These are phyloP conservation scores for Boletellus ananas DNA, from an alignment of 768 basidiomycete species.

Conservation along the genomic window DNA sequence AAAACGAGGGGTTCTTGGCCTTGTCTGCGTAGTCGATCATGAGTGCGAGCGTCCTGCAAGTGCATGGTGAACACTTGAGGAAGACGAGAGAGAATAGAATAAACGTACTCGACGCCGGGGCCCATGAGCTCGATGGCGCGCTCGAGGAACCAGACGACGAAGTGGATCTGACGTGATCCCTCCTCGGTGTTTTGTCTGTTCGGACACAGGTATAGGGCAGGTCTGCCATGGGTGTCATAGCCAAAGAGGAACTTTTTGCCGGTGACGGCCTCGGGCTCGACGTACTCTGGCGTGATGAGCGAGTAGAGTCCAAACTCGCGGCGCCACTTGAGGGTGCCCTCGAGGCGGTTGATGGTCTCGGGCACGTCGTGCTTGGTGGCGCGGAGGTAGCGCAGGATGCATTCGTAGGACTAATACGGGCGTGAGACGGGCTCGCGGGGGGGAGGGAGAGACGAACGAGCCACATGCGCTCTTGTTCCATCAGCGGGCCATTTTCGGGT, in stretches of 20 bases:
- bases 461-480: slow-evolving; percentile 75
- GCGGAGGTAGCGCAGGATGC: slow-evolving; percentile 71
- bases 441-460: slow-evolving; percentile 40
- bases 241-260: slow-evolving; percentile 82
- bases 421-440: not conserved
- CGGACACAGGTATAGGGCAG: slow-evolving; percentile 65
- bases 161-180: slow-evolving; percentile 63
- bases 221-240: slow-evolving; percentile 62
- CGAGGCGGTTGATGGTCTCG: slow-evolving; percentile 60
- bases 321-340: slow-evolving; percentile 74
- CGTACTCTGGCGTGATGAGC: slow-evolving; percentile 50
- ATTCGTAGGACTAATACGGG: slow-evolving; percentile 53
- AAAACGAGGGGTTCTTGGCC: slow-evolving; percentile 52
- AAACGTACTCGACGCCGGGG: slow-evolving; percentile 73
- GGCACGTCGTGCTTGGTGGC: slow-evolving; percentile 70
- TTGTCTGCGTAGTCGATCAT: slow-evolving; percentile 78
- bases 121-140: slow-evolving; percentile 72
- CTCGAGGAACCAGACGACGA: slow-evolving; percentile 75
- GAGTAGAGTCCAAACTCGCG: slow-evolving; percentile 75
- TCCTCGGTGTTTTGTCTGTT: slow-evolving; percentile 78
- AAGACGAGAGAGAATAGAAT: not conserved
- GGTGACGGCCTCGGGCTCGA: slow-evolving; percentile 78
- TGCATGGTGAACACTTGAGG: not conserved
- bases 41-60: slow-evolving; percentile 55
- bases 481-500: slow-evolving; percentile 35